Conservation (phyloP, 2,329 filamentous ascomycete genomes). For the Acarospora socialis region DNA sequence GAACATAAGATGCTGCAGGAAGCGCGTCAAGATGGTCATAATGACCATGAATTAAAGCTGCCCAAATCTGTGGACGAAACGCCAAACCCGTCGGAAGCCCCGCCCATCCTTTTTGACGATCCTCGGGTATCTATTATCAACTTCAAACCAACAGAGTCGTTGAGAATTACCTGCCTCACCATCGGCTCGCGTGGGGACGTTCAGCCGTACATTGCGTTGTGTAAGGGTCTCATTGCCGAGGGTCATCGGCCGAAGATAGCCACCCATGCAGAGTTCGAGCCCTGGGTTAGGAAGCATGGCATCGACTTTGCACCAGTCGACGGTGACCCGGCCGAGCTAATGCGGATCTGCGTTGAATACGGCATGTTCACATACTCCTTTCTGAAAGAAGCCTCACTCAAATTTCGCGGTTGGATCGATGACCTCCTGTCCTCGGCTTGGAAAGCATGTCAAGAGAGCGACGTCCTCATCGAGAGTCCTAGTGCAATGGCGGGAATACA, state of each 20-base stretch:
- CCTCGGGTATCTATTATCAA: conserved; percentile 74
- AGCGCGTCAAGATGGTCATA: conserved; percentile 42
- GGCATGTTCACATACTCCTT: conserved; percentile 95
- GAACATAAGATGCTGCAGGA: conserved; percentile 71
- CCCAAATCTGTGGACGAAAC: conserved; percentile 16
- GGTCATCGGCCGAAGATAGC: conserved; percentile 80
- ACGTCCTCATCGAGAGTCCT: conserved; percentile 86
- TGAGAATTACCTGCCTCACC: conserved; percentile 83
- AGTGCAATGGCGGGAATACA: conserved; percentile 97
- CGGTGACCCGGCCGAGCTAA: conserved; percentile 84
- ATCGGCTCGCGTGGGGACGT: conserved; percentile 94
- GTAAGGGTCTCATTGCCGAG: conserved; percentile 76
- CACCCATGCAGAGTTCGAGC: conserved; percentile 78
- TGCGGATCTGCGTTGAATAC: conserved; percentile 91
- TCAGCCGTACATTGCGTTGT: conserved; percentile 92
- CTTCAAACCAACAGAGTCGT: conserved; percentile 68
- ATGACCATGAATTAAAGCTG: conserved; percentile 25
- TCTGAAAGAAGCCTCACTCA: conserved; percentile 68
- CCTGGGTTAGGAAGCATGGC: conserved; percentile 81
- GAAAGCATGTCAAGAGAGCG: conserved; percentile 68
- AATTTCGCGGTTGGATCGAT: conserved; percentile 92
- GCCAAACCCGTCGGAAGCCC: conserved; percentile 25
- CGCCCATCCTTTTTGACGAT: conserved; percentile 79
- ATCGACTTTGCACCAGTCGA: conserved; percentile 84
- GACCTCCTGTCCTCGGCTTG: conserved; percentile 71